These are phyloP conservation scores for Raffaelea ambrosiae DNA, from an alignment of 2,329 filamentous ascomycete species.

Conservation along the genomic window DNA sequence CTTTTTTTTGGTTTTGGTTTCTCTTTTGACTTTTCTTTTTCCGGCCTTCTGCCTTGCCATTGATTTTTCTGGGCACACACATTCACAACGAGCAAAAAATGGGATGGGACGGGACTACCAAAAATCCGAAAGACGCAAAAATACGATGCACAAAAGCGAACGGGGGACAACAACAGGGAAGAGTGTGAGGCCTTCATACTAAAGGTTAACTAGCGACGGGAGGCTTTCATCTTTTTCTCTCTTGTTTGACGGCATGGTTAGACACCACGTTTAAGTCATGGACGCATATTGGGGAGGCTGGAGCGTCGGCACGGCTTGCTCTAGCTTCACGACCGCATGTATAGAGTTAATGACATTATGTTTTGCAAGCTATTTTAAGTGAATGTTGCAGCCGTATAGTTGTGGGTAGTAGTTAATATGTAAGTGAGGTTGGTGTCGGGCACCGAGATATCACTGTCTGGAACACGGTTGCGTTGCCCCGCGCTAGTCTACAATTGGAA, in stretches of 20 bases:
- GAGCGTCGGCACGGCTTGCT: background rate
- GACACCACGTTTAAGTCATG: background rate
- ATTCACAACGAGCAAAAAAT: slow-evolving; percentile 7
- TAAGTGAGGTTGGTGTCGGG: too few relatives aligned
- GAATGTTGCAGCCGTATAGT: background rate
- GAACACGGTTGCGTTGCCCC: slow-evolving; percentile 6
- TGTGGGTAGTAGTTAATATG: background rate
- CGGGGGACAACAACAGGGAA: background rate
- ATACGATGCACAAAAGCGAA: background rate
- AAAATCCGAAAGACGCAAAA: background rate
- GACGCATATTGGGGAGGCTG: background rate
- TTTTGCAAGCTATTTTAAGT: background rate
- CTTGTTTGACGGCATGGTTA: background rate
- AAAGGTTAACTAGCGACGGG: background rate
- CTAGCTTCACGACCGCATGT: slow-evolving; percentile 8
- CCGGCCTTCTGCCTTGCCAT: background rate
- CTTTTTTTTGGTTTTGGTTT: slow-evolving; percentile 3
- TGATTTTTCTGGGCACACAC: slow-evolving; percentile 1
- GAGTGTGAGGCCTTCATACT: background rate
- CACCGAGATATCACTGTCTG: too few relatives aligned
- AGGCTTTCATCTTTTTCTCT: background rate
- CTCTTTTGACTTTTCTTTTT: background rate
- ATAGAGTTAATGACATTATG: slow-evolving; percentile 12
- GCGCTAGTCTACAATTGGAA: slow-evolving; percentile 10
- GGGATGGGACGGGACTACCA: slow-evolving; percentile 6